Evolutionary conservation across 768 basidiomycete species (phyloP).

Genomic region (Paxillus involutus): DNA sequence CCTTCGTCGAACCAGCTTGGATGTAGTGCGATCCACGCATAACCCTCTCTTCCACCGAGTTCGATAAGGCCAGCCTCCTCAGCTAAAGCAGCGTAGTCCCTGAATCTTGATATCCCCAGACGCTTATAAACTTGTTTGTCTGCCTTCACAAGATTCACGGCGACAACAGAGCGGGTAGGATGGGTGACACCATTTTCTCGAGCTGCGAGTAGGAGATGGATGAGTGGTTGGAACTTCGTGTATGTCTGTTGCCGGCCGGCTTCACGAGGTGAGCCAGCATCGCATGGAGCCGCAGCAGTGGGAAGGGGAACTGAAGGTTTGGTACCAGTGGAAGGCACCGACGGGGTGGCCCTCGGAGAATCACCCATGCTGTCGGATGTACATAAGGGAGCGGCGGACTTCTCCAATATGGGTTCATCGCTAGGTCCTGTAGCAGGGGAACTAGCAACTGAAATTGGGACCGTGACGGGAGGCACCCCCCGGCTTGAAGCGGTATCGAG

Average conservation of each 20-base stretch:
- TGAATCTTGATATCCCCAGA: conserved; percentile 26
- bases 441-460: not conserved
- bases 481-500: conserved; percentile 2
- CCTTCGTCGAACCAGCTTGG: conserved; percentile 18
- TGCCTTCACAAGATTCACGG: conserved; percentile 28
- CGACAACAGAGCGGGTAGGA: conserved; percentile 41
- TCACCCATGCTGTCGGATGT: conserved; percentile 3
- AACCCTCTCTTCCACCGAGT: conserved; percentile 14
- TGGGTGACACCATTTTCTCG: conserved; percentile 29
- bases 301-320: conserved; percentile 5
- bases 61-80: conserved; percentile 25
- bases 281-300: not conserved
- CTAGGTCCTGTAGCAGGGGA: not conserved
- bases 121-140: conserved; percentile 28
- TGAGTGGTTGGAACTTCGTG: conserved; percentile 30
- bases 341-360: not conserved
- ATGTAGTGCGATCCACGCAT: conserved; percentile 30
- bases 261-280: conserved; percentile 4
- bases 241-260: conserved; percentile 12
- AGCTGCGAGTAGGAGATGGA: conserved; percentile 20
- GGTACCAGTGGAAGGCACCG: conserved; percentile 1
- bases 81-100: conserved; percentile 27
- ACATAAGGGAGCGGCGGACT: conserved; percentile 1
- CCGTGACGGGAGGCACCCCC: not conserved
- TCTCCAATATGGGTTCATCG: conserved; percentile 1